These are phyloP conservation scores for Candida cerambycidarum DNA, from an alignment of 805 yeast species.

Conservation along the genomic window DNA sequence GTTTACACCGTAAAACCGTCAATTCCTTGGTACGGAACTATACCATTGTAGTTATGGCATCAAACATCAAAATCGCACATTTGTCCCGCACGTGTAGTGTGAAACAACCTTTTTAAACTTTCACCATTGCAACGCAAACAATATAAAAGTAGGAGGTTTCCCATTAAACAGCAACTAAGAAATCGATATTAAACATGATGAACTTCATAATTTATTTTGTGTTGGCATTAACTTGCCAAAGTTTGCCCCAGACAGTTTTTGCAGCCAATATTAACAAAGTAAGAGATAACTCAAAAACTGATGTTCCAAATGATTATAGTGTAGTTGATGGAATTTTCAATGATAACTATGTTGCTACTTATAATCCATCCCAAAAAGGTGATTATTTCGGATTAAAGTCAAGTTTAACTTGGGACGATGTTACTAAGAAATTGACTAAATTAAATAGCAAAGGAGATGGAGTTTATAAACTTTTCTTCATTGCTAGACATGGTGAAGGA, in stretches of 20 bases:
- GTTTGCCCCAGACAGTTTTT: slow-evolving; percentile 1
- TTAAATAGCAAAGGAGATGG: slow-evolving; percentile 12
- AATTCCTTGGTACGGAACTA: no score
- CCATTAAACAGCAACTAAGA: no score
- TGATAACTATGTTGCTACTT: slow-evolving; percentile 17
- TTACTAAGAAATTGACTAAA: slow-evolving; percentile 16
- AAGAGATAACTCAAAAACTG: not conserved
- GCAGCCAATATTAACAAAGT: slow-evolving; percentile 1
- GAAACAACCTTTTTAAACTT: not conserved
- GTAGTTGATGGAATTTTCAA: slow-evolving; percentile 19
- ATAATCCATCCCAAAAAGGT: slow-evolving; percentile 7
- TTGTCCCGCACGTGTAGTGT: not conserved
- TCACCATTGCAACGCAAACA: not conserved
- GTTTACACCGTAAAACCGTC: no score
- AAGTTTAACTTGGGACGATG: slow-evolving; percentile 22
- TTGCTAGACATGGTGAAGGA: slow-evolving; percentile 37
- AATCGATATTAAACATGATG: no score
- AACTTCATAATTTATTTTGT: not conserved
- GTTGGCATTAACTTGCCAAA: slow-evolving; percentile 1
- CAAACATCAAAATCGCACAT: not conserved
- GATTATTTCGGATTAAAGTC: slow-evolving; percentile 24
- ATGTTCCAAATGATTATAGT: slow-evolving; percentile 12
- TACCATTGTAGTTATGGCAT: not conserved
- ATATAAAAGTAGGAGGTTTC: not conserved
- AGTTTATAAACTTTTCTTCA: slow-evolving; percentile 25